phyloP scores from a whole-genome alignment of 2,329 filamentous ascomycete species.

The Aureobasidium sp. region DNA sequence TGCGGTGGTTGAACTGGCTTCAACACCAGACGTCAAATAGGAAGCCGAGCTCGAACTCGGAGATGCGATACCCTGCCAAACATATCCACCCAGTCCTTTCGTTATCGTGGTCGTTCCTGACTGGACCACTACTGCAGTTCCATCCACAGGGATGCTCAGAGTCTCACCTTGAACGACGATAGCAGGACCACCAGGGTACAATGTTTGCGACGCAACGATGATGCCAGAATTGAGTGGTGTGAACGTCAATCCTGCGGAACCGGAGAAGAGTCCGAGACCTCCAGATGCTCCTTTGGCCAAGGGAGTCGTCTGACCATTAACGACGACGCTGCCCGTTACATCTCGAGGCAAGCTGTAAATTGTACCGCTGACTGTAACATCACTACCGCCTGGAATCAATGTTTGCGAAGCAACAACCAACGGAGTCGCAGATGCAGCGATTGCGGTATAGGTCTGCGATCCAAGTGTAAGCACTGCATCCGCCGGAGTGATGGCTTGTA shows the following conservation, averaged over 20 bases:
- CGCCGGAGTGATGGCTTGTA: not conserved
- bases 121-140: not conserved
- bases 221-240: not conserved
- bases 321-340: not conserved
- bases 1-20: not conserved
- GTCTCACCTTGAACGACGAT: constrained; percentile 26
- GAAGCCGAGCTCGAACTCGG: not conserved
- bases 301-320: not conserved
- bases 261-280: not conserved
- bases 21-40: not conserved
- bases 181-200: constrained; percentile 19
- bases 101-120: not conserved
- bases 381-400: not conserved
- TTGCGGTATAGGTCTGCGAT: not conserved
- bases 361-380: not conserved
- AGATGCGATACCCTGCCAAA: not conserved
- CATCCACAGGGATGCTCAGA: not conserved
- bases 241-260: not conserved
- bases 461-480: not conserved
- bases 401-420: constrained; percentile 8
- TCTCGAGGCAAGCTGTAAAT: not conserved
- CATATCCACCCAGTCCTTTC: not conserved
- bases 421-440: not conserved
- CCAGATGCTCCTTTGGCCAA: not conserved
- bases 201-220: constrained; percentile 3